Evolutionary conservation across 495 filamentous ascomycete genomes (phyloP).

Genomic region (Podospora comata): DNA sequence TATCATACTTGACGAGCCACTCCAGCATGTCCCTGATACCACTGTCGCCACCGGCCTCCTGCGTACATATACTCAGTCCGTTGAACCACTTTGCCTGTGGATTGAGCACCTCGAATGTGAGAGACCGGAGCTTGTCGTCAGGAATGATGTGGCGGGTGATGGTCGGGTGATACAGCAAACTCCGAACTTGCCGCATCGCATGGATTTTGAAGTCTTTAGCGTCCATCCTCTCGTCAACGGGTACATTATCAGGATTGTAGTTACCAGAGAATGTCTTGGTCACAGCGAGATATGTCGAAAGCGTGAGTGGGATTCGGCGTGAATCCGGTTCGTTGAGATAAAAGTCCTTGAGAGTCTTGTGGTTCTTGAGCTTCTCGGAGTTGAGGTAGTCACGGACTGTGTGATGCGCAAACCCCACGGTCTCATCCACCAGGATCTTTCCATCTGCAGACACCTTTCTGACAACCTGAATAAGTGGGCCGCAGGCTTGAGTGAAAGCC

Average conservation of each 20-base stretch:
- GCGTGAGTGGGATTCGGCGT: not conserved
- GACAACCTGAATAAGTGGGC: conserved; percentile 12
- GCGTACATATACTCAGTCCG: not conserved
- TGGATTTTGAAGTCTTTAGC: not conserved
- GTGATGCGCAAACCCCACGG: conserved; percentile 18
- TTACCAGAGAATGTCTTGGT: not conserved
- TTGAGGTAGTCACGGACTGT: conserved; percentile 22
- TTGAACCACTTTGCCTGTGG: not conserved
- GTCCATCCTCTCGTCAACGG: not conserved
- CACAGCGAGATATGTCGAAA: not conserved
- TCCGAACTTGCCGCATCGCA: not conserved
- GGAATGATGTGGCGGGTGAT: not conserved
- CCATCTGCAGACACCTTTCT: not conserved
- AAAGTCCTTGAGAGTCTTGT: conserved; percentile 1
- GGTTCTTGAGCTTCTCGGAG: conserved; percentile 2
- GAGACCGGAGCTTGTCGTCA: not conserved
- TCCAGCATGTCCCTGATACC: not conserved
- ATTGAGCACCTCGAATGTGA: not conserved
- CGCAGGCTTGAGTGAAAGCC: not conserved
- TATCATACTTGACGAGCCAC: not conserved
- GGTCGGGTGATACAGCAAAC: not conserved
- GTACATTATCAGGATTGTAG: not conserved
- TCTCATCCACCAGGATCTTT: not conserved
- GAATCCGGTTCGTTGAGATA: not conserved
- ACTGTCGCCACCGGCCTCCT: not conserved